Base-by-base conservation (phyloP, 176 grass and related monocot genomes). In the Cenchrus fungigraminus region DNA sequence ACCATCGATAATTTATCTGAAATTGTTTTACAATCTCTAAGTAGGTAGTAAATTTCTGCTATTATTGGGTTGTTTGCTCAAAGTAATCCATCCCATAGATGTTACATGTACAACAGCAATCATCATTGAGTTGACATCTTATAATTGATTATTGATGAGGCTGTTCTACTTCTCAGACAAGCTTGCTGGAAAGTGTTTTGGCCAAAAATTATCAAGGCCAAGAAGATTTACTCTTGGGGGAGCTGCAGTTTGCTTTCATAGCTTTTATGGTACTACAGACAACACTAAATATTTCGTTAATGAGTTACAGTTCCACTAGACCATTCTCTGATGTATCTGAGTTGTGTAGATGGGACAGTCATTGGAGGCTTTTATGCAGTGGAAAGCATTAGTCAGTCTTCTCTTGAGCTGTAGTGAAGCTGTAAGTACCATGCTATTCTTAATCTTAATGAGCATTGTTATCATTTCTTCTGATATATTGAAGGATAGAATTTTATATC, bases 351-450 rank as follows among this genome's bases (percentile, higher is more conserved):
- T 98, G 91, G 93, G 91, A 11, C 93, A 95, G 31, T 98, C 93
- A 19, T 81, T 95, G 43, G 93, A 98, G 86, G 89, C 89, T 49
- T 95, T 98, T 79, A 84, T 90, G 86, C 96, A 98, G 47, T 98
- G 96, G 93, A 98, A 98, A 86, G 79, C 91, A 86, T 73, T 98
- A 60, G 46, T 94, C 83, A 87, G 69, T 83, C 93, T 98, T 95
- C 91, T 98, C 85, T 89, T 98, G 59, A 93, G 91, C 83, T 95
- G 96, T 43, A 86, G 51, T 11, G 74, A 98, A 79, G 96, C 93
- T 89, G 96, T 98, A 92, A 98, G 87, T 92, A 59, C 37, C 52
- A 46, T 73, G 40, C 43, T 42, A 8, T 12, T 75, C 5, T 42
- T 80, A 69, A 71, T 20, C 67, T 79, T 44, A 65, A 73, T 8